Base-by-base conservation (phyloP, 2,329 filamentous ascomycete genomes). In the Fusarium verrucosum region DNA sequence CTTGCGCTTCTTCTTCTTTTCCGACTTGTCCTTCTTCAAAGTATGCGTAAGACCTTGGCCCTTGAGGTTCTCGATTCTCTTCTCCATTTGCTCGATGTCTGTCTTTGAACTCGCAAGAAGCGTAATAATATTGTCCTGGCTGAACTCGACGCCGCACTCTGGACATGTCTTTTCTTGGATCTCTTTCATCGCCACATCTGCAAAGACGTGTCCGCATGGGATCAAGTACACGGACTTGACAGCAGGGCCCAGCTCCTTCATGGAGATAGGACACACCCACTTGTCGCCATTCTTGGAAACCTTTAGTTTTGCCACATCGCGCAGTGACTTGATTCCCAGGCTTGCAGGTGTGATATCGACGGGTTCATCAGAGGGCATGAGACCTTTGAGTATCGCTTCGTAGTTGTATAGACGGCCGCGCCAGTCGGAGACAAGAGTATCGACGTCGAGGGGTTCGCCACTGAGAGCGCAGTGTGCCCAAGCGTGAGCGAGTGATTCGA, bases 131-230 rank as follows among this genome's bases (percentile, higher is more conserved):
- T 98, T 92, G 26, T 91, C 87, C 22, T 83, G 77, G 20, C 86
- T 85, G 72, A 95, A 97, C 0, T 83, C 71, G 54, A 89, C 87
- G 66, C 90, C 92, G 77, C 95, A 99, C 78, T 94, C 85, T 0
- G 87, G 85, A 55, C 87, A 90, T 1, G 75, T 72, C 25, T 82
- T 81, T 65, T 91, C 89, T 4, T 80, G 74, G n/a, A 96, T 87
- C 77, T 95, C 91, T 68, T 89, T 91, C 66, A 98, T 89, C 9
- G 93, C 92, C 50, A 88, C 87, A 61, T 96, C 93, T 1, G 92
- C 89, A 77, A 98, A 98, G 1, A 92, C 94, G 80, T 99, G 96
- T 0, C 95, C 96, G 72, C 95, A 99, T 0, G 95, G 95, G 6
- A 98, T 92, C 4, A 99, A 72, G 72, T 98, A 99, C 2, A 96